Percentiles rank a stretch among this genome's conserved stretches.
These are phyloP conservation scores for Ananas comosus DNA, from an alignment of 176 grass and related monocot genomes.

Conservation along the genomic window DNA sequence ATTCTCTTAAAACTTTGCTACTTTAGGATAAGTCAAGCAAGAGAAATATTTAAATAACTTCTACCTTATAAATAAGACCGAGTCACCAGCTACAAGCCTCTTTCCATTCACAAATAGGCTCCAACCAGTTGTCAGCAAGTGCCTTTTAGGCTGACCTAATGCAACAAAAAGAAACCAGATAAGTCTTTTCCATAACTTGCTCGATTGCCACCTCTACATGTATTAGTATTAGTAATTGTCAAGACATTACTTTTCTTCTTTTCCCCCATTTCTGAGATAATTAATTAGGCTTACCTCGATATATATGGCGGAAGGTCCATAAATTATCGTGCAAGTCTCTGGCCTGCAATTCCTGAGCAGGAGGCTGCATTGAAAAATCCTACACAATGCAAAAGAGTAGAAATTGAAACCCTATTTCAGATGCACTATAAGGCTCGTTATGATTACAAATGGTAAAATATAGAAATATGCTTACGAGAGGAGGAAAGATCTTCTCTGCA, in stretches of 20 bases:
- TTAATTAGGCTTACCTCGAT: constrained; percentile 46
- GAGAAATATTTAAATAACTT: constrained; percentile 1
- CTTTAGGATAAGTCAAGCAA: not conserved
- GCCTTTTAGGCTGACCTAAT: constrained; percentile 92
- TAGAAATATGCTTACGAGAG: constrained; percentile 48
- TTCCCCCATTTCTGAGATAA: not conserved
- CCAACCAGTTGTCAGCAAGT: constrained; percentile 97
- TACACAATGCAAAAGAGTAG: constrained; percentile 13
- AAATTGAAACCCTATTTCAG: not conserved
- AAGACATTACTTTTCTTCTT: not conserved
- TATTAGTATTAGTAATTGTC: not conserved
- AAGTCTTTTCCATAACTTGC: constrained; percentile 16
- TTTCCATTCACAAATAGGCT: constrained; percentile 96
- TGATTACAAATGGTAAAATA: not conserved
- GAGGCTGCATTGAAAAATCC: constrained; percentile 97
- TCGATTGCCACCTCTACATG: not conserved
- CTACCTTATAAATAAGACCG: constrained; percentile 98
- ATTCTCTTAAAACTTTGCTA: not conserved
- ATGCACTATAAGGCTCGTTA: not conserved
- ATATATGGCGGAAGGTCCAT: constrained; percentile 98
- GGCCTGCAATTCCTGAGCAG: constrained; percentile 87
- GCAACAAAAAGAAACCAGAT: constrained; percentile 15
- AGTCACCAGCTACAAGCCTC: constrained; percentile 89
- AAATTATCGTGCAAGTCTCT: constrained; percentile 86
- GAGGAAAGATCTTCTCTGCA: constrained; percentile 92